Conservation (phyloP, 2,329 filamentous ascomycete species). For the Lecanicillium sp. region DNA sequence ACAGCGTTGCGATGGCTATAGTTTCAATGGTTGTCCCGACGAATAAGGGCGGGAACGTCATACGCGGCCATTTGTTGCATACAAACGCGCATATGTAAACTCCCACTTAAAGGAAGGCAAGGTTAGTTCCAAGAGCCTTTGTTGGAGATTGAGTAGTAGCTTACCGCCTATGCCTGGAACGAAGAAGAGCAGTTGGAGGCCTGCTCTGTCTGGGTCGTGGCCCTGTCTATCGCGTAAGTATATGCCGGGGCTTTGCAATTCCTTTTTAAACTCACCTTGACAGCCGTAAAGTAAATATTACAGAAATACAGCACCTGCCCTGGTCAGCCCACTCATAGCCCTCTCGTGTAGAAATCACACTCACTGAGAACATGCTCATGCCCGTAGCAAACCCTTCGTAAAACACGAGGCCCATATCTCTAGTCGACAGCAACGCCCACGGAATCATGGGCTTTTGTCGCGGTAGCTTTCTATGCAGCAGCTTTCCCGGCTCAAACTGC, state of each 20-base stretch:
- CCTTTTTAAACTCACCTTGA: constrained; percentile 24
- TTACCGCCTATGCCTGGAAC: constrained; percentile 20
- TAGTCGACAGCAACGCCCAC: constrained; percentile 46
- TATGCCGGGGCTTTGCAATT: not conserved
- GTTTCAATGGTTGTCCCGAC: constrained; percentile 49
- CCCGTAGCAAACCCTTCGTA: constrained; percentile 54
- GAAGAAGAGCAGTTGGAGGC: constrained; percentile 54
- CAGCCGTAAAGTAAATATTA: constrained; percentile 59
- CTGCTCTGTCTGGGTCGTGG: constrained; percentile 41
- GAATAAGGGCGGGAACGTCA: constrained; percentile 53
- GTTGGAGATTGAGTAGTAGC: not conserved
- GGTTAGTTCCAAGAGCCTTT: not conserved
- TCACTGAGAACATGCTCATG: constrained; percentile 41
- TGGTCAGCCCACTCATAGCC: no score
- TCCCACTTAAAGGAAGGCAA: constrained; percentile 28
- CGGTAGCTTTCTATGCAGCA: constrained; percentile 40
- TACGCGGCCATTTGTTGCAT: constrained; percentile 53
- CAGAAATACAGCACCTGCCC: constrained; percentile 54
- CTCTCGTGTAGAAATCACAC: constrained; percentile 14
- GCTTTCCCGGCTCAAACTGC: constrained; percentile 41
- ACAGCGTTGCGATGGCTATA: constrained; percentile 49
- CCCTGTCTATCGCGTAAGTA: constrained; percentile 25
- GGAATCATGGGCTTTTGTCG: constrained; percentile 57
- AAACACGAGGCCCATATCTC: constrained; percentile 54
- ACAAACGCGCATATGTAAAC: constrained; percentile 50